Evolutionary conservation across 2,329 filamentous ascomycete species (phyloP).

Genomic region (Teratosphaeria viscida): DNA sequence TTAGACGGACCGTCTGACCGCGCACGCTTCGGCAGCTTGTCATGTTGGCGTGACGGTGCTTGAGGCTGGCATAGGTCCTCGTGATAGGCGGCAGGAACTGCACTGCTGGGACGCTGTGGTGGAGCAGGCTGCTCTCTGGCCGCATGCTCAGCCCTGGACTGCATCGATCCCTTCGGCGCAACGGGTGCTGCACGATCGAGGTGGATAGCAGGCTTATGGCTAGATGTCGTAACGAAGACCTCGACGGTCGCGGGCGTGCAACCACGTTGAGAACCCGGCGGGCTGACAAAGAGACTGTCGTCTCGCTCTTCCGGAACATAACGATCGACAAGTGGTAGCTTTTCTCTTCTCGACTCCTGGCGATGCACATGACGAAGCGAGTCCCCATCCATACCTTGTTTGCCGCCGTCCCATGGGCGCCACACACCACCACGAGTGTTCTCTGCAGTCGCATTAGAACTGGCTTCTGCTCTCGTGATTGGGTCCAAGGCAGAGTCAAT

Average conservation of each 20-base stretch:
- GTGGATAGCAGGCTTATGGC: not conserved
- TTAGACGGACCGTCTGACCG: not conserved
- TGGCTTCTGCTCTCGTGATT: not conserved
- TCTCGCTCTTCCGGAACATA: not conserved
- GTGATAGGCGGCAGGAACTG: not conserved
- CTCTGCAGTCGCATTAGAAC: not conserved
- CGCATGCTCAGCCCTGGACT: not conserved
- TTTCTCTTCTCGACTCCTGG: not conserved
- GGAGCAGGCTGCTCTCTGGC: not conserved
- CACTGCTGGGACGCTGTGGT: not conserved
- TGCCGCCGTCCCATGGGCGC: not conserved
- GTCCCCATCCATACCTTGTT: not conserved
- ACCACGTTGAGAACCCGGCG: not conserved
- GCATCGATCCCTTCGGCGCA: not conserved
- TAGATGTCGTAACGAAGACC: not conserved
- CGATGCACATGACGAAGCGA: not conserved
- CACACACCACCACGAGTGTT: not conserved
- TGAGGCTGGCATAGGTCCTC: not conserved
- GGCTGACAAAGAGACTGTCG: not conserved
- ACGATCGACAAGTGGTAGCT: not conserved
- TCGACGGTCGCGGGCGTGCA: not conserved
- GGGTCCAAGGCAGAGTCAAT: not conserved
- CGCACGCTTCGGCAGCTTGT: not conserved
- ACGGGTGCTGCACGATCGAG: not conserved
- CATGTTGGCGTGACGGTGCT: not conserved